Evolutionary conservation across 805 yeast species (phyloP).

Genomic region (Jamesozyma spencerorum): DNA sequence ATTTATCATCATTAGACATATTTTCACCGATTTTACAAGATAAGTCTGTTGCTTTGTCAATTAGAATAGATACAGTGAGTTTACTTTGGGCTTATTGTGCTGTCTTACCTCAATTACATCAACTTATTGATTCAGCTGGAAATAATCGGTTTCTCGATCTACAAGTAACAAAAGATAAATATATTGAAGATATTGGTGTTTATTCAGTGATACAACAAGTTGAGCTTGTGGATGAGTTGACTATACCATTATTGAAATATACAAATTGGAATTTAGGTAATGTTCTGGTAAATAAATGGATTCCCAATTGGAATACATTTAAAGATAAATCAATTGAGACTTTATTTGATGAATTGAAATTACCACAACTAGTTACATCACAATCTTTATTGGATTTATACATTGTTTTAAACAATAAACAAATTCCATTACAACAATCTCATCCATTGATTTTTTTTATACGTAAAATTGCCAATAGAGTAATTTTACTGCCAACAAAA

Average conservation of each 20-base stretch:
- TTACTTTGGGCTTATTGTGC: constrained; percentile 19
- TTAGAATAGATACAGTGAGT: constrained; percentile 6
- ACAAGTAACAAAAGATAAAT: too few species aligned
- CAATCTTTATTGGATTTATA: constrained; percentile 17
- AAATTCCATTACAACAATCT: constrained; percentile 4
- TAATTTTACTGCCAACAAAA: constrained; percentile 5
- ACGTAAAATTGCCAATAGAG: constrained; percentile 11
- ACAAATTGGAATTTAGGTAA: constrained; percentile 9
- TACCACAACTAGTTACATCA: constrained; percentile 2
- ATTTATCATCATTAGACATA: not conserved
- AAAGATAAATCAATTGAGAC: not conserved
- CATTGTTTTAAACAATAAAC: constrained; percentile 9
- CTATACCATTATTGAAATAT: constrained; percentile 7
- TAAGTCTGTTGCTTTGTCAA: not conserved
- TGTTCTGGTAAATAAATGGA: constrained; percentile 14
- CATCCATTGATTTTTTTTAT: constrained; percentile 2
- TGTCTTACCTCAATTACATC: too few species aligned
- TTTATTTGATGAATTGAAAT: not conserved
- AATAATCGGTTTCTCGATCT: constrained; percentile 8
- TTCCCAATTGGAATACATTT: constrained; percentile 16
- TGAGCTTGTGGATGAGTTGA: constrained; percentile 12
- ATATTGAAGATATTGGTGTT: constrained; percentile 9
- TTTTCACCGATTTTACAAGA: not conserved
- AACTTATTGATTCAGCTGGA: too few species aligned
- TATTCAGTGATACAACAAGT: constrained; percentile 12